These are phyloP conservation scores for Climacium dendroides DNA, from an alignment of 225 moss, liverwort and hornwort genomes.

Conservation along the genomic window DNA sequence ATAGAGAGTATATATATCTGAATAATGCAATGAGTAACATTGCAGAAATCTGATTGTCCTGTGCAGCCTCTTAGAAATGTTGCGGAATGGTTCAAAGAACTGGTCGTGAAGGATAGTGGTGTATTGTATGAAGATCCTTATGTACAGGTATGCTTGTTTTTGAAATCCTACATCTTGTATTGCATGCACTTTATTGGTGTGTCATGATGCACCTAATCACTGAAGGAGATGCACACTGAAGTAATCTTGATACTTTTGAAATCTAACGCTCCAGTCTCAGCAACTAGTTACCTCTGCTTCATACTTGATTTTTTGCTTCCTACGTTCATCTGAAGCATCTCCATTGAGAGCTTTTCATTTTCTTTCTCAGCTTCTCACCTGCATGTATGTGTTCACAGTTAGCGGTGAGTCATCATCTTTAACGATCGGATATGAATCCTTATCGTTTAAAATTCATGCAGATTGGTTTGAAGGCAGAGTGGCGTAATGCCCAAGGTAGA, in stretches of 20 bases:
- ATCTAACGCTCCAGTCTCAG: background rate
- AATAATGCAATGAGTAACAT: background rate
- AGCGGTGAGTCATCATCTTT: background rate
- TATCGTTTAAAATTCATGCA: slow-evolving; percentile 18
- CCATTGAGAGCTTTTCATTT: background rate
- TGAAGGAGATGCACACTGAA: background rate
- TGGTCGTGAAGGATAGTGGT: slow-evolving; percentile 80
- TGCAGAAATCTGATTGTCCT: background rate
- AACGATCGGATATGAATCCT: background rate
- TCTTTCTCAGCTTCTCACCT: background rate
- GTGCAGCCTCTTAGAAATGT: slow-evolving; percentile 73
- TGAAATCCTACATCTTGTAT: background rate
- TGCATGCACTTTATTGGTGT: background rate
- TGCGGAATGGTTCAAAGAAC: slow-evolving; percentile 75
- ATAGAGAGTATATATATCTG: background rate
- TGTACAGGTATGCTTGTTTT: slow-evolving; percentile 55
- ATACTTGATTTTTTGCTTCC: background rate
- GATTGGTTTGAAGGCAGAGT: slow-evolving; percentile 92
- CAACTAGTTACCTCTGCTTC: background rate
- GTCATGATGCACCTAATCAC: background rate
- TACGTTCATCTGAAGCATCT: background rate
- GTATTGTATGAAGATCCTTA: slow-evolving; percentile 82
- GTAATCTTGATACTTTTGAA: background rate
- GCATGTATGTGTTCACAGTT: background rate
- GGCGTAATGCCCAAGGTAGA: slow-evolving; percentile 79